A percentile compares a stretch with the other conserved stretches of the same genome.
Conservation (phyloP, 768 basidiomycete genomes). For the Postia placenta region DNA sequence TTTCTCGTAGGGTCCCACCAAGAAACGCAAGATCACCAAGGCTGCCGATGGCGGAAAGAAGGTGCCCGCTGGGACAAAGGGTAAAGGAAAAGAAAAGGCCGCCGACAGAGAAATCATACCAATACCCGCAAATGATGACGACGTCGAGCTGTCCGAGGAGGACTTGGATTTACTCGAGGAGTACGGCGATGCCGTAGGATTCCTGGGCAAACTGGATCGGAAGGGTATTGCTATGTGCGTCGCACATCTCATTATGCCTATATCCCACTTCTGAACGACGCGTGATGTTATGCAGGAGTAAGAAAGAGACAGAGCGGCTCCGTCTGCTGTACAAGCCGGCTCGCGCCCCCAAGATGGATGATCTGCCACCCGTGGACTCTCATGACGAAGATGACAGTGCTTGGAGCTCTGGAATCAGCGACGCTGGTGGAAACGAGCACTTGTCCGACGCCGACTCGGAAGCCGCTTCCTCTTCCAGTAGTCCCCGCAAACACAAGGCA, state of each 20-base stretch:
- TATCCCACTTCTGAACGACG: not conserved
- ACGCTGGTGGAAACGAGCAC: conserved; percentile 25
- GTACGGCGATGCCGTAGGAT: conserved; percentile 56
- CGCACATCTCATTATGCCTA: not conserved
- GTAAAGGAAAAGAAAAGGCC: conserved; percentile 53
- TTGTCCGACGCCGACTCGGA: conserved; percentile 29
- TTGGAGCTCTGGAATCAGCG: conserved; percentile 42
- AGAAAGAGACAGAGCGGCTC: conserved; percentile 72
- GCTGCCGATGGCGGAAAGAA: conserved; percentile 22
- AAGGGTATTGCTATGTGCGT: conserved; percentile 76
- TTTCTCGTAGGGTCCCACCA: conserved; percentile 38
- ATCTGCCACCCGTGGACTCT: conserved; percentile 66
- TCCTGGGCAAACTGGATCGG: conserved; percentile 67
- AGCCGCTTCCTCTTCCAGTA: conserved; percentile 13
- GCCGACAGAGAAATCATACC: conserved; percentile 55
- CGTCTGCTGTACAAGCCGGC: conserved; percentile 60
- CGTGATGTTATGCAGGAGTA: conserved; percentile 51
- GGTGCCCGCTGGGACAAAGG: conserved; percentile 25
- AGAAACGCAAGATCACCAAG: conserved; percentile 52
- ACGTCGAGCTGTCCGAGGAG: conserved; percentile 58
- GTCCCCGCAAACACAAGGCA: conserved; percentile 8
- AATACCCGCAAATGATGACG: conserved; percentile 49
- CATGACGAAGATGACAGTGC: conserved; percentile 49
- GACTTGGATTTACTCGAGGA: conserved; percentile 62
- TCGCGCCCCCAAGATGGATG: conserved; percentile 39